These are phyloP conservation scores for Leishmania tropica DNA, from an alignment of 208 protist species.

Conservation along the genomic window DNA sequence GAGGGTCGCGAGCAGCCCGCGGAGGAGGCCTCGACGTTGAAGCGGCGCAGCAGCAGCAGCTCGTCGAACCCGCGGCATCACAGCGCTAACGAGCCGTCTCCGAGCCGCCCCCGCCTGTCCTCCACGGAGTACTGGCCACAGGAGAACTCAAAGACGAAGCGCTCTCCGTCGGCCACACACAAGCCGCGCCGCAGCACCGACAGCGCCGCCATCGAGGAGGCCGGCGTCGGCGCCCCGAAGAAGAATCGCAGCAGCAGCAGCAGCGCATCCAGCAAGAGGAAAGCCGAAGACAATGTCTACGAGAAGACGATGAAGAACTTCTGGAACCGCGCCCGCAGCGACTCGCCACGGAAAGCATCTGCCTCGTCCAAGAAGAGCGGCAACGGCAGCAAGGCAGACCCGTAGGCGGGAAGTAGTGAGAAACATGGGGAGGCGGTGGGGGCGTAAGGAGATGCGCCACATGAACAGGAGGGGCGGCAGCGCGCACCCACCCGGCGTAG, in stretches of 20 bases:
- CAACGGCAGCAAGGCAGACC: constrained; percentile 3
- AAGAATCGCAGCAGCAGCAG: constrained; percentile 2
- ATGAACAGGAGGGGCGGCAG: neutral
- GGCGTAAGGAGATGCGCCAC: neutral
- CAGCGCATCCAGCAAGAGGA: constrained; percentile 3
- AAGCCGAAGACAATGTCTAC: constrained; percentile 9
- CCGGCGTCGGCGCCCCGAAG: constrained; percentile 4
- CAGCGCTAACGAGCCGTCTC: neutral
- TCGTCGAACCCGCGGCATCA: constrained; percentile 13
- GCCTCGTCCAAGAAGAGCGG: constrained; percentile 13
- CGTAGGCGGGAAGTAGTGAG: constrained; percentile 26
- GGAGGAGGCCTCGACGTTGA: neutral
- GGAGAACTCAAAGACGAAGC: neutral
- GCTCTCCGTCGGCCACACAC: neutral
- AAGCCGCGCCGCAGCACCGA: neutral
- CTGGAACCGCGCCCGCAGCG: constrained; percentile 24
- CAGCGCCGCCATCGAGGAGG: neutral
- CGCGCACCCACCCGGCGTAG: neutral
- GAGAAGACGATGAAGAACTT: constrained; percentile 33
- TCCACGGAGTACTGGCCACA: constrained; percentile 1
- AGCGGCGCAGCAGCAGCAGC: constrained; percentile 19
- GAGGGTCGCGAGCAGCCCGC: neutral
- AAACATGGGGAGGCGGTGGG: neutral
- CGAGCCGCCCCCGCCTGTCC: neutral
- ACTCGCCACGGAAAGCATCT: constrained; percentile 11